Evolutionary conservation across 2,329 filamentous ascomycete species (phyloP), one percentile per base, ranked within the genome.

Genomic region (Aspergillus terreus): DNA sequence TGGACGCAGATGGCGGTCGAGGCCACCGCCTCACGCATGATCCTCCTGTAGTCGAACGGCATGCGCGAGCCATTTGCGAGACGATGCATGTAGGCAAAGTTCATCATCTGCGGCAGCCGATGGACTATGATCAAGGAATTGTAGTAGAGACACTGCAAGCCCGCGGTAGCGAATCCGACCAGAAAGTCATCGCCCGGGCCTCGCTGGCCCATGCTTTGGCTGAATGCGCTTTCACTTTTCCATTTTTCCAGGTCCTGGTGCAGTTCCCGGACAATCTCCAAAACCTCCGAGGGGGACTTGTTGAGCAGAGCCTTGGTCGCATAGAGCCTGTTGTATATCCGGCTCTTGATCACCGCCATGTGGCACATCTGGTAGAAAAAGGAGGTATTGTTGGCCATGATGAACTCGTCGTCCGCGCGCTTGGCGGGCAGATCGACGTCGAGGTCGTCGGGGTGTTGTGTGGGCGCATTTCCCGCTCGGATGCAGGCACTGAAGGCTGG

Each of bases 41-140:
- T 75, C 1, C 90, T 88, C 57, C 85, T 81, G 0, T 56, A 43
- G 36, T 60, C 60, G 21, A 54, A 58, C 17, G 58, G 44, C 17
- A 53, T 53, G 15, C 55, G 44, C 36, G 43, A 50, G 45, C 43
- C 84, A 64, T 92, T 95, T 44, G 91, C 78, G 4, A 88, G 90
- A 67, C 90, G 87, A 52, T 94, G 91, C 38, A 90, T 90, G 64
- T 87, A 96, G 63, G 94, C 90, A 48, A 89, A 95, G 23, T 92
- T 91, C 65, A 95, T 88, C 61, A 96, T 89, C 33, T 96, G 85
- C 41, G 90, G 94, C 88, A 97, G 95, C 44, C 92, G 88, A 70
- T 97, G 92, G 57, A 96, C 95, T 1, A 94, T 96, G 1, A 92
- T 96, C 47, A 96, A 73, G 59, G 91, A 95, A 71, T 97, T 96